Base-by-base conservation (phyloP, 768 basidiomycete genomes). In the Xerocomellus chrysenteron region DNA sequence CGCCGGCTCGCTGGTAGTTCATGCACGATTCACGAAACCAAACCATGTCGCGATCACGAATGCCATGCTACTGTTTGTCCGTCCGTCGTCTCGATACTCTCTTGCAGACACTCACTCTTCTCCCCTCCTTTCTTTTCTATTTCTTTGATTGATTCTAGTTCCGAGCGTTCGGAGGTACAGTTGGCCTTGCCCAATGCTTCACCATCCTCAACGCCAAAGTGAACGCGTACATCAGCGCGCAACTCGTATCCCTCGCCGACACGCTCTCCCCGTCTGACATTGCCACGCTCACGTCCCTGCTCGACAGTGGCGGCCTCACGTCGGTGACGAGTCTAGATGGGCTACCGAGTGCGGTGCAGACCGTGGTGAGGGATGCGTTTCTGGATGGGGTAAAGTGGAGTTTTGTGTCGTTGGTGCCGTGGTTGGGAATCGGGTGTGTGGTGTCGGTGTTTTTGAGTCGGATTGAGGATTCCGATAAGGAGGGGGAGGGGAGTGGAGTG, bases 181-280 rank as follows among this genome's bases (percentile, higher is more conserved):
- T 81, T 39, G 81, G 82, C 24, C 75, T 83, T 39, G 80, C 82
- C 0, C 82, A 83, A 58, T 81, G 80, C 50, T 74, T 75, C 41
- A 77, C 82, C 9, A 69, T 83, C 21, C 73, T 82, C 52, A 74
- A 75, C 57, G 66, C 73, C 35, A 79, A 74, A 65, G 80, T 79
- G 30, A 66, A 67, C 30, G 28, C 63, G 21, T 71, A 71, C 50
- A 66, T 83, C 56, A 30, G 21, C 2, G 19, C 51, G 5, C 61
- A 58, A 17, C 42, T 60, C 24, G 61, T 58, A 13, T 58, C 73
- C 26, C 41, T 33, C 5, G 68, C 69, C 16, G 73, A 69, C 19
- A 49, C 64, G 12, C 52, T 80, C 48, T 65, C 72, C 2, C 36
- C 59, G 10, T 47, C 66, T 10, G 75, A 75, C 32, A 57, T 71